Base-by-base conservation (phyloP, 2,329 filamentous ascomycete species). In the Cladosporium velox region DNA sequence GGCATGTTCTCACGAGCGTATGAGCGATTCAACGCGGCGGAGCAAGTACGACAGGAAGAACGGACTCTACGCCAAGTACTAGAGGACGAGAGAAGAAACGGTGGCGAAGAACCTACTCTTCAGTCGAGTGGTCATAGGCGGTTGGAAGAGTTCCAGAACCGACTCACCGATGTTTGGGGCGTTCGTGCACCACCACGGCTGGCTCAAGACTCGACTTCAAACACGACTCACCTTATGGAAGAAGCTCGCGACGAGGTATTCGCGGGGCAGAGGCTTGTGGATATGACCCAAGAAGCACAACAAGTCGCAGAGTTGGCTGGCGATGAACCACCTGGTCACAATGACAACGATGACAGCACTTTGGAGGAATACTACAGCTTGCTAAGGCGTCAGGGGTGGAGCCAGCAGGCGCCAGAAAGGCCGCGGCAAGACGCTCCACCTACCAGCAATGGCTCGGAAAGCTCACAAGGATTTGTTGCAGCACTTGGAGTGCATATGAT, bases 1-100 rank as follows among this genome's bases (percentile, higher is more conserved):
- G 76, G 77, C 67, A 80, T 84, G 79, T 84, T 82, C 70, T 78
- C 73, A 21, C 71, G 81, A 59, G 81, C 82, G 1, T 76, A 74
- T 66, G 78, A 79, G 21, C 75, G 81, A 7, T 82, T 82, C 68
- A 75, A 76, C 35, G 77, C 75, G 59, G 80, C 80, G 0, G 81
- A 83, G 67, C 75, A 76, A 65, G 72, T 75, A 7, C 72, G 77
- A 18, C 68, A 70, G 55, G 75, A 78, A 57, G 74, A 77, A 66
- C 70, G 73, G 11, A 76, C 72, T 15, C 60, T 77, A 21, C 69
- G 75, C 24, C 71, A 75, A 54, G 72, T 77, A 8, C 66, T 78
- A 4, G 72, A 71, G 14, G 72, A 75, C 21, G 76, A 77, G 41
- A 68, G 69, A 18, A 61, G 67, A 34, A 67, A 68, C 11, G 71